phyloP scores from a whole-genome alignment of 352 stramenopile species.

The Pythium apleroticum region DNA sequence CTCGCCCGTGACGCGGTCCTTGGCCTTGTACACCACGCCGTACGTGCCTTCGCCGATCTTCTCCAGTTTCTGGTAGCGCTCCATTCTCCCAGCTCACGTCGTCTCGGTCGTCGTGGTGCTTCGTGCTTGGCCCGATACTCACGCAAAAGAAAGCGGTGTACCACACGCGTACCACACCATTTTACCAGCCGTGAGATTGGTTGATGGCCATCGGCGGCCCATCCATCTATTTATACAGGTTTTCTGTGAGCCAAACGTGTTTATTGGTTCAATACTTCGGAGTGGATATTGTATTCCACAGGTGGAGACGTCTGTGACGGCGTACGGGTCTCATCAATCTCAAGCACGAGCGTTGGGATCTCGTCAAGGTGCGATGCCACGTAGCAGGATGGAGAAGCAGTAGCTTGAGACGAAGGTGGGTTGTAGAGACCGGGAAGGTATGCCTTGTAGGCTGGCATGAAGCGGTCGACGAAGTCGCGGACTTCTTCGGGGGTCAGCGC shows the following conservation, averaged over 20 bases:
- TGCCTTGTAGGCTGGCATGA: slow-evolving; percentile 80
- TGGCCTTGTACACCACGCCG: slow-evolving; percentile 99
- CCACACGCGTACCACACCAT: slow-evolving; percentile 23
- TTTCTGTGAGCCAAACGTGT: background rate
- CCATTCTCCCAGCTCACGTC: slow-evolving; percentile 40
- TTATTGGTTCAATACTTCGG: slow-evolving; percentile 22
- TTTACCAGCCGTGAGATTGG: slow-evolving; percentile 3
- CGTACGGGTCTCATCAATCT: slow-evolving; percentile 48
- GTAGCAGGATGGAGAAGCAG: background rate
- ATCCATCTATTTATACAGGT: slow-evolving; percentile 20
- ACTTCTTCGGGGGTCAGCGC: slow-evolving; percentile 66
- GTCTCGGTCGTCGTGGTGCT: slow-evolving; percentile 6
- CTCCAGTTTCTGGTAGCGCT: slow-evolving; percentile 95
- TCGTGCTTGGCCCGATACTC: background rate
- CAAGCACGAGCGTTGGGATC: slow-evolving; percentile 56
- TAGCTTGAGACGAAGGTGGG: background rate
- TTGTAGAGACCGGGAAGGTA: slow-evolving; percentile 69
- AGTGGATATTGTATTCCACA: slow-evolving; percentile 56
- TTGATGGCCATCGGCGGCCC: slow-evolving; percentile 8
- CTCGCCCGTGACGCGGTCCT: slow-evolving; percentile 94
- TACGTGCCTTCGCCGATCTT: slow-evolving; percentile 99
- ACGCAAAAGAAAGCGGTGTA: slow-evolving; percentile 3
- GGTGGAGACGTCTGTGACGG: slow-evolving; percentile 29
- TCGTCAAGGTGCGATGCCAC: slow-evolving; percentile 25
- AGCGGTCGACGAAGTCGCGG: slow-evolving; percentile 85